Base-by-base conservation (phyloP, 495 filamentous ascomycete genomes). In the Rusavskia elegans region DNA sequence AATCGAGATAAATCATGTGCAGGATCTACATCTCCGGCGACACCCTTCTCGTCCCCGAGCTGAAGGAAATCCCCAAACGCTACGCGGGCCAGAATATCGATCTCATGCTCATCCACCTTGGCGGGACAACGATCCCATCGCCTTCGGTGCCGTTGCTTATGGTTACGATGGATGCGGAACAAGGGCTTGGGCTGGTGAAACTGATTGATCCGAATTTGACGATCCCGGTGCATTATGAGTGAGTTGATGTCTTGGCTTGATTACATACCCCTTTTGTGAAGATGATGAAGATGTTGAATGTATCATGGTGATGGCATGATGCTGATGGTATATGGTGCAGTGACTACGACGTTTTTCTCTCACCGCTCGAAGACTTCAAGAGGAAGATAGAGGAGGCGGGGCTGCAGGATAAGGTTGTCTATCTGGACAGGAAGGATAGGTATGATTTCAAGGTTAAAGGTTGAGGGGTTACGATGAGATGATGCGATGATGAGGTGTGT, bases 21-120 rank as follows among this genome's bases (percentile, higher is more conserved):
- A 60, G 77, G 25, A 83, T 87, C 56, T 87, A 84, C 66, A 83
- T 87, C 46, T 78, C 80, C 0, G 83, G 81, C 40, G 82, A 87
- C 64, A 86, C 81, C n/a, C 64, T 86, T 7, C 64, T 83, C 48
- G 69, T 80, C 37, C 70, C 80, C 58, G 79, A 84, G 51, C 71
- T 85, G 0, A 63, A 72, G 23, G 68, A 77, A 53, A 84, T 87
- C 50, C 76, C 76, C 0, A 60, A 72, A 20, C 64, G 64, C 17
- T 77, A 73, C 60, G 64, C 58, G 10, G 64, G 60, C 8, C 66
- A 76, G 52, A 59, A 59, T n/a, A 75, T 85, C 45, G 78, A 86
- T 60, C 66, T 87, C 30, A 83, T 86, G 75, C 66, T 88, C 17
- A 69, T 79, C 13, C 83, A 83, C 55, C 65, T 84, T 4, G 80